A percentile compares a stretch with the other conserved stretches of the same genome.
phyloP scores from a whole-genome alignment of 805 yeast species.

The Schizosaccharomyces lindneri region DNA sequence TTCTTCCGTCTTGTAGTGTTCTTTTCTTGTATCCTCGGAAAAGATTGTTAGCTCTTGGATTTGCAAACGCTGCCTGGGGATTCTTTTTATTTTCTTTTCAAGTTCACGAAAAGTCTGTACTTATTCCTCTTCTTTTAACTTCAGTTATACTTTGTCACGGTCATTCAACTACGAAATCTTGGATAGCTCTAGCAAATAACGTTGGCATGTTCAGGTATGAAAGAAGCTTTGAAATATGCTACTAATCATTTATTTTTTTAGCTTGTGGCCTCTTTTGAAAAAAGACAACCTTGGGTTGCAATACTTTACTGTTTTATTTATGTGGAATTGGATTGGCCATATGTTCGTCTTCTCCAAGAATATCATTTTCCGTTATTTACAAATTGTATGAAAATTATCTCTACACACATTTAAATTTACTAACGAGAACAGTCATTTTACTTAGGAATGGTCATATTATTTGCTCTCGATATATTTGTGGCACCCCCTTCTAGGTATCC shows the following conservation, averaged over 20 bases:
- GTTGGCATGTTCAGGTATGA: conserved; percentile 37
- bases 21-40: conserved; percentile 26
- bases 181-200: conserved; percentile 64
- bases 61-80: conserved; percentile 63
- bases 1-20: conserved; percentile 31
- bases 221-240: neutral
- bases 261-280: conserved; percentile 65
- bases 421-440: neutral
- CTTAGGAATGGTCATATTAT: conserved; percentile 20
- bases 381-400: conserved; percentile 16
- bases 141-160: conserved; percentile 32
- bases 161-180: conserved; percentile 4
- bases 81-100: conserved; percentile 81
- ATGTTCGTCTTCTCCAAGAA: conserved; percentile 23
- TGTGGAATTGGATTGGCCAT: conserved; percentile 60
- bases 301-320: conserved; percentile 30
- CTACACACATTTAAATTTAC: conserved; percentile 11
- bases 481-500: conserved; percentile 25
- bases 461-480: conserved; percentile 25
- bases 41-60: conserved; percentile 41
- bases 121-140: conserved; percentile 70
- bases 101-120: conserved; percentile 81
- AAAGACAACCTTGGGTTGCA: conserved; percentile 56
- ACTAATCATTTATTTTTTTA: neutral
- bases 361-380: conserved; percentile 28